A percentile compares a stretch with the other conserved stretches of the same genome.
These are phyloP conservation scores for Tolypocladium ophioglossoides DNA, from an alignment of 2,329 filamentous ascomycete genomes.

Conservation along the genomic window DNA sequence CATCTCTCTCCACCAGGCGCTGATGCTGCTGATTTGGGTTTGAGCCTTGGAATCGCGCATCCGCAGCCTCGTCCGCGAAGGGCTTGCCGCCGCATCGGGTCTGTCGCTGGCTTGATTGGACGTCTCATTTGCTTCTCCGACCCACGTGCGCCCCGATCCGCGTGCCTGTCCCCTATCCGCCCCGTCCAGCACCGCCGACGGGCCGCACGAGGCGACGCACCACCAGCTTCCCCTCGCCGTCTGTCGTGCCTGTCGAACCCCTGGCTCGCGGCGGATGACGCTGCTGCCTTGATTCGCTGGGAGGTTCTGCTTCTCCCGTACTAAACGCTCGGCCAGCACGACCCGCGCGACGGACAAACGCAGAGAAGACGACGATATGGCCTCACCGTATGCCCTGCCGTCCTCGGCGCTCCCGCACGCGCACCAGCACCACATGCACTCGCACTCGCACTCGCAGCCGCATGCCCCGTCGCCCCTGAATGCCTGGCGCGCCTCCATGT, in stretches of 20 bases:
- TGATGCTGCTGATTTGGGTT: not conserved
- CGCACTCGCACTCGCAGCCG: conserved; percentile 24
- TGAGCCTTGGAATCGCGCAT: not conserved
- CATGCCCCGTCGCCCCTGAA: conserved; percentile 29
- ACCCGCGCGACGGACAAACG: not conserved
- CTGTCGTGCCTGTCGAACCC: not conserved
- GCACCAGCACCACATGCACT: conserved; percentile 31
- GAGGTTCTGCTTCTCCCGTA: not conserved
- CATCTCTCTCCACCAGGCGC: too few species aligned
- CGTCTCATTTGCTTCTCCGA: not conserved
- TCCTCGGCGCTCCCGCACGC: conserved; percentile 37
- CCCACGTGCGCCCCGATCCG: not conserved
- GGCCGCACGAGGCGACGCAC: not conserved
- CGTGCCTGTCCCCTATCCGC: not conserved
- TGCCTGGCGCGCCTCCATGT: conserved; percentile 24
- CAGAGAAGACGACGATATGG: conserved; percentile 21
- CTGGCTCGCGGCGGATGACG: not conserved
- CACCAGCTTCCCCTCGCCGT: not conserved
- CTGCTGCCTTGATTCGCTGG: not conserved
- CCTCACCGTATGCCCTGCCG: conserved; percentile 44
- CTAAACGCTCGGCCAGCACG: not conserved
- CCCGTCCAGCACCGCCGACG: not conserved
- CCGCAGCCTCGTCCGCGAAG: not conserved
- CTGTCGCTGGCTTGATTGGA: not conserved
- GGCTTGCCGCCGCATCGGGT: not conserved